These are phyloP conservation scores for Podosphaera fusca DNA, from an alignment of 2,329 filamentous ascomycete genomes.

Conservation along the genomic window DNA sequence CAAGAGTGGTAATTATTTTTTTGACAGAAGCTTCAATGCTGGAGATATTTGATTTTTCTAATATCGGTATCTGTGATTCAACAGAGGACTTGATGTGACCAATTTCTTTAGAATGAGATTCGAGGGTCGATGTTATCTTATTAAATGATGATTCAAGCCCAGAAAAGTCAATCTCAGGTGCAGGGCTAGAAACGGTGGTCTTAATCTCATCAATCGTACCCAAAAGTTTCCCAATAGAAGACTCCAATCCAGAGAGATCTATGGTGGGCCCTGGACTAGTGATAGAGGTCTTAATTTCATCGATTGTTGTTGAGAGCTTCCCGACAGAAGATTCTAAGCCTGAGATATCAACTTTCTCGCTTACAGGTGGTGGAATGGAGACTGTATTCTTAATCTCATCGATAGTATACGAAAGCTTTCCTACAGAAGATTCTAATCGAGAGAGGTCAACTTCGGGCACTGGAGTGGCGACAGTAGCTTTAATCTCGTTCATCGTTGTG, in stretches of 20 bases:
- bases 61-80: background rate
- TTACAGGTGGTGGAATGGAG: background rate
- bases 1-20: slow-evolving; percentile 1
- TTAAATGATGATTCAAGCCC: slow-evolving; percentile 4
- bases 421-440: slow-evolving; percentile 1
- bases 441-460: slow-evolving; percentile 2
- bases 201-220: slow-evolving; percentile 5
- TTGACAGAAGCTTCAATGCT: slow-evolving; percentile 1
- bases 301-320: slow-evolving; percentile 2
- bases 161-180: slow-evolving; percentile 3
- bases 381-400: background rate
- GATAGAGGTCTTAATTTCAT: slow-evolving; percentile 2
- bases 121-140: slow-evolving; percentile 3
- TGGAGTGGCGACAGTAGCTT: slow-evolving; percentile 4
- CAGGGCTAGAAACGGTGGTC: slow-evolving; percentile 1
- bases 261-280: slow-evolving; percentile 1
- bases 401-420: background rate
- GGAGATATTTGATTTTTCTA: slow-evolving; percentile 2
- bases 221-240: slow-evolving; percentile 3
- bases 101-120: slow-evolving; percentile 3
- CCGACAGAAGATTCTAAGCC: slow-evolving; percentile 5
- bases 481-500: slow-evolving; percentile 8
- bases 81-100: slow-evolving; percentile 4
- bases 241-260: background rate
- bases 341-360: slow-evolving; percentile 4